Evolutionary conservation across 1,284 basidiomycete species (phyloP).

Genomic region (Fomitopsis betulina): DNA sequence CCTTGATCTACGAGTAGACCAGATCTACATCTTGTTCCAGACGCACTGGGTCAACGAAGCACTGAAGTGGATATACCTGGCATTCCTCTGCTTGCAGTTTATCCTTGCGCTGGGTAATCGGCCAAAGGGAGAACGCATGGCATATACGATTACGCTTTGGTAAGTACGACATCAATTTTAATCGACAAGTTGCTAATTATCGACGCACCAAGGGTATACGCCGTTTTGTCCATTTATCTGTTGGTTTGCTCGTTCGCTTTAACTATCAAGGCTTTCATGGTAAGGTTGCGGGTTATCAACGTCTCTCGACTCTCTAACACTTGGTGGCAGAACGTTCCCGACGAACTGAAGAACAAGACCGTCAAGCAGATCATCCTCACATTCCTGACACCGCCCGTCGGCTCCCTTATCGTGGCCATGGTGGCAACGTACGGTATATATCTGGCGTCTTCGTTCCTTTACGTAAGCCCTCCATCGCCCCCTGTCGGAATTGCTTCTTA

Average conservation of each 20-base stretch:
- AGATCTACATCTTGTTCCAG: conserved; percentile 31
- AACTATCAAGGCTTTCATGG: conserved; percentile 74
- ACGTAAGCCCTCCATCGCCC: conserved; percentile 49
- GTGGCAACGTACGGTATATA: conserved; percentile 88
- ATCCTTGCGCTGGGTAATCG: conserved; percentile 94
- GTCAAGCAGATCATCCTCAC: conserved; percentile 39
- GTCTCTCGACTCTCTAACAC: not conserved
- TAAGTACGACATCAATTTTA: conserved; percentile 28
- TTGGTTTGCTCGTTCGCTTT: conserved; percentile 83
- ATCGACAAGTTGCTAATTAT: not conserved
- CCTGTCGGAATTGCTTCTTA: not conserved
- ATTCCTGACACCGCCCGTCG: conserved; percentile 75
- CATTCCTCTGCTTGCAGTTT: conserved; percentile 85
- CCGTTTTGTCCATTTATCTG: conserved; percentile 75
- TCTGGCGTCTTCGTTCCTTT: conserved; percentile 83
- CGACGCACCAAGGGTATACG: conserved; percentile 59
- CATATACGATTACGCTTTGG: conserved; percentile 83
- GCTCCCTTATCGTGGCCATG: conserved; percentile 83
- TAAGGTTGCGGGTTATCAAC: conserved; percentile 30
- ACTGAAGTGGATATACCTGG: conserved; percentile 86
- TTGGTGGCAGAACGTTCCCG: conserved; percentile 50
- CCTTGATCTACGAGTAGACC: not conserved
- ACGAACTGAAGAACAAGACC: conserved; percentile 44
- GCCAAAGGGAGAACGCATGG: conserved; percentile 87
- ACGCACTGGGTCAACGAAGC: conserved; percentile 89